Percentiles rank a stretch among this genome's conserved stretches.
Evolutionary conservation across 306 rosid species (phyloP).

Genomic region (Aeschynomene evenia): DNA sequence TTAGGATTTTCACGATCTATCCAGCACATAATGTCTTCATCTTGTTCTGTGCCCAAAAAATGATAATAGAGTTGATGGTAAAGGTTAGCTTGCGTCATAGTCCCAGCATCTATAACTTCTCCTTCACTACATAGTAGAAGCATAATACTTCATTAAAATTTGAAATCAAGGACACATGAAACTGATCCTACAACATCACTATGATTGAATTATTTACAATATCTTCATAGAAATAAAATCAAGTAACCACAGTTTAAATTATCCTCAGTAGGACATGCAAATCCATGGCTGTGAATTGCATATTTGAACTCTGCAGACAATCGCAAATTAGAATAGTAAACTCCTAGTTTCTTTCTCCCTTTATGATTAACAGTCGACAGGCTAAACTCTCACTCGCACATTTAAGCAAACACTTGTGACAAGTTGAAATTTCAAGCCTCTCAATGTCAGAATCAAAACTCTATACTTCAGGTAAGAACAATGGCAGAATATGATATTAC

Average conservation of each 20-base stretch:
- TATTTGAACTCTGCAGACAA: constrained; percentile 10
- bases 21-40: constrained; percentile 87
- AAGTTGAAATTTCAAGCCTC: background rate
- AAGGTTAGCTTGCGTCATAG: constrained; percentile 82
- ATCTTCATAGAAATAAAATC: background rate
- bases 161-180: constrained; percentile 10
- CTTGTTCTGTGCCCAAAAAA: constrained; percentile 81
- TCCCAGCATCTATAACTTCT: constrained; percentile 78
- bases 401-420: background rate
- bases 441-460: background rate
- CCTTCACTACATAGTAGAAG: constrained; percentile 58
- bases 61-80: constrained; percentile 83
- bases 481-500: constrained; percentile 31
- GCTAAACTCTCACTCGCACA: background rate
- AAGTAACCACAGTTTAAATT: background rate
- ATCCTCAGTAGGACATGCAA: constrained; percentile 1
- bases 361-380: background rate
- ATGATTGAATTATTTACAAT: background rate
- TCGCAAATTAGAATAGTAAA: constrained; percentile 14
- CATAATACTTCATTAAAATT: constrained; percentile 22
- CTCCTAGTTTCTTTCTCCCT: background rate
- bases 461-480: background rate
- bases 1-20: constrained; percentile 81
- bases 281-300: background rate
- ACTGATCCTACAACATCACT: background rate